These are phyloP conservation scores for Adansonia rubrostipa DNA, from an alignment of 441 rosid species.

Conservation along the genomic window DNA sequence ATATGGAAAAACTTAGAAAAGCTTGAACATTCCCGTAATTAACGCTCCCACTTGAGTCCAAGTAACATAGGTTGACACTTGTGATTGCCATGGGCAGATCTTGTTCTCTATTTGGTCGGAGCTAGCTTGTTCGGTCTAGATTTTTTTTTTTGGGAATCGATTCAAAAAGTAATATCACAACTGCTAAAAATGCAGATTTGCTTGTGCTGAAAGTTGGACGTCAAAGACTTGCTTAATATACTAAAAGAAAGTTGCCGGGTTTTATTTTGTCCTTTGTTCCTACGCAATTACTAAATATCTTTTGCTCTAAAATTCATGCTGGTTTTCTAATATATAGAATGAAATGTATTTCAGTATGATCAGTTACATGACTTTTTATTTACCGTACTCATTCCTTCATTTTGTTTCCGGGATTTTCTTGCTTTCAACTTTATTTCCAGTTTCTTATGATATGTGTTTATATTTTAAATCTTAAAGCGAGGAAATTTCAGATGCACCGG, in stretches of 20 bases:
- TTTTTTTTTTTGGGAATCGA: background rate
- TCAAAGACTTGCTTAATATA: background rate
- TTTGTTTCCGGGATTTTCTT: conserved; percentile 17
- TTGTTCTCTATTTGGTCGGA: background rate
- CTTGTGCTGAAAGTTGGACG: background rate
- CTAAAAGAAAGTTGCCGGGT: background rate
- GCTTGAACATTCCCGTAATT: no score
- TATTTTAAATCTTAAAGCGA: conserved; percentile 57
- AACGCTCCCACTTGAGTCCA: no score
- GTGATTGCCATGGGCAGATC: background rate
- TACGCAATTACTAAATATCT: background rate
- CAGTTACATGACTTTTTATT: background rate
- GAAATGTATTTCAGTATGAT: background rate
- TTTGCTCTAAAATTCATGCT: background rate
- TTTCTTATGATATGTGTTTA: conserved; percentile 35
- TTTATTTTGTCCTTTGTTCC: background rate
- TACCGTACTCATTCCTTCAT: background rate
- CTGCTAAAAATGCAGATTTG: background rate
- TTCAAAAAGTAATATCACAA: background rate
- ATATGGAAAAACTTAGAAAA: no score
- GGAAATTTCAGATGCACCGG: conserved; percentile 93
- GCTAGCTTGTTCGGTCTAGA: background rate
- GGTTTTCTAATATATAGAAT: background rate
- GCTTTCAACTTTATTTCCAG: conserved; percentile 24
- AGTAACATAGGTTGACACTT: no score